Percentiles rank a stretch among this genome's conserved stretches.
phyloP scores from a whole-genome alignment of 495 filamentous ascomycete species.

The Usnea hakonensis region DNA sequence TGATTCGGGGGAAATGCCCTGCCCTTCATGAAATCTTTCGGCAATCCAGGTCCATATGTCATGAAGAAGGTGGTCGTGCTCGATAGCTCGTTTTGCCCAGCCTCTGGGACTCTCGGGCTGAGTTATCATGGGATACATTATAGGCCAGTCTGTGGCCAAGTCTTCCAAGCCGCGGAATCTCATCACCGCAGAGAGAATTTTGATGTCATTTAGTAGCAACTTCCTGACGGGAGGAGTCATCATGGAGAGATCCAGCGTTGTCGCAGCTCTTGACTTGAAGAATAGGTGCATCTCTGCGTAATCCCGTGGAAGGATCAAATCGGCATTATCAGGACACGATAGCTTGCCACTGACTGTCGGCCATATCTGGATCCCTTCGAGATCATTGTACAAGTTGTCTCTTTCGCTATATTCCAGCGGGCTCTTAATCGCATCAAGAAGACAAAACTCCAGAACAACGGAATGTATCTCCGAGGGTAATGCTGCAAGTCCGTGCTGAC shows the following conservation, averaged over 20 bases:
- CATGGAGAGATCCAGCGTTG: constrained; percentile 7
- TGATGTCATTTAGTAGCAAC: neutral
- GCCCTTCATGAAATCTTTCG: neutral
- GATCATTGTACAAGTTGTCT: neutral
- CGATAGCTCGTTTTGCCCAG: neutral
- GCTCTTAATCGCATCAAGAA: constrained; percentile 13
- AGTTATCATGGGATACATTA: neutral
- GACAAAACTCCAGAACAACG: constrained; percentile 13
- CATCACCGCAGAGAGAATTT: neutral
- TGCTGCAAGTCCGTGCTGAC: neutral
- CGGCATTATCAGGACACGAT: neutral
- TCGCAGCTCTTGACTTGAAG: neutral
- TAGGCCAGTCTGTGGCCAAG: constrained; percentile 12
- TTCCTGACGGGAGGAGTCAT: neutral
- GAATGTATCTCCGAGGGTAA: neutral
- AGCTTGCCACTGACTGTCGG: constrained; percentile 10
- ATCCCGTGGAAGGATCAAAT: constrained; percentile 10
- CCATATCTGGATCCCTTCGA: constrained; percentile 13
- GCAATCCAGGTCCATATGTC: constrained; percentile 18
- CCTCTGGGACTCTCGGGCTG: neutral
- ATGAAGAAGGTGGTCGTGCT: neutral
- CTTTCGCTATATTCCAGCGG: neutral
- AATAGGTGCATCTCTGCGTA: constrained; percentile 14
- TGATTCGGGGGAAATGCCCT: neutral
- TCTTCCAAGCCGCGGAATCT: constrained; percentile 7